These are phyloP conservation scores for Eutrema japonicum DNA, from an alignment of 345 rosid genomes.

Conservation along the genomic window DNA sequence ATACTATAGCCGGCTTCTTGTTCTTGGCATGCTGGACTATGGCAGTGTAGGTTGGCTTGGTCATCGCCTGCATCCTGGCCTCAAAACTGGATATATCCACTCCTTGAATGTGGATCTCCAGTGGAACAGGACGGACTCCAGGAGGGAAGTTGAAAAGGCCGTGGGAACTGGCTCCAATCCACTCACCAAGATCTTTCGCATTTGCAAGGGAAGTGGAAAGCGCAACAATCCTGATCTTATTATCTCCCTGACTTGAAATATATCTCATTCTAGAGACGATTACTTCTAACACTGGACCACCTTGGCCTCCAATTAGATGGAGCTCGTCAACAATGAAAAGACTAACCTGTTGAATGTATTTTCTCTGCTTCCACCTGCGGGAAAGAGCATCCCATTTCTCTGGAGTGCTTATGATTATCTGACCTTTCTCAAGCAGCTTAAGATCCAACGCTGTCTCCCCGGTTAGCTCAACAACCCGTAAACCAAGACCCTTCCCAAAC, in stretches of 20 bases:
- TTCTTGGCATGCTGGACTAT: slow-evolving; percentile 81
- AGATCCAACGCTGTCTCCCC: slow-evolving; percentile 85
- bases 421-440: slow-evolving; percentile 85
- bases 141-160: slow-evolving; percentile 95
- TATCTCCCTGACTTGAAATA: slow-evolving; percentile 77
- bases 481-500: slow-evolving; percentile 81
- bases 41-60: slow-evolving; percentile 85
- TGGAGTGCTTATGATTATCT: slow-evolving; percentile 84
- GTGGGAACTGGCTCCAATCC: slow-evolving; percentile 93
- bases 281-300: slow-evolving; percentile 92
- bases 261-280: slow-evolving; percentile 94
- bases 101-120: slow-evolving; percentile 93
- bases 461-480: slow-evolving; percentile 82
- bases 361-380: slow-evolving; percentile 92
- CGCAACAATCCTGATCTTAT: slow-evolving; percentile 86
- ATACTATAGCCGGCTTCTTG: slow-evolving; percentile 80
- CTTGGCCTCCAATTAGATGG: slow-evolving; percentile 92
- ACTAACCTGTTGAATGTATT: slow-evolving; percentile 87
- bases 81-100: slow-evolving; percentile 87
- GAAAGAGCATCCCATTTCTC: slow-evolving; percentile 99
- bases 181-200: slow-evolving; percentile 96
- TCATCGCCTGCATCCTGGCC: slow-evolving; percentile 98
- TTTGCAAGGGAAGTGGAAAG: slow-evolving; percentile 95
- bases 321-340: slow-evolving; percentile 93
- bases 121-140: slow-evolving; percentile 90